Conservation (phyloP, 192 early-diverging fungal species). For the Piromyces sp. region DNA sequence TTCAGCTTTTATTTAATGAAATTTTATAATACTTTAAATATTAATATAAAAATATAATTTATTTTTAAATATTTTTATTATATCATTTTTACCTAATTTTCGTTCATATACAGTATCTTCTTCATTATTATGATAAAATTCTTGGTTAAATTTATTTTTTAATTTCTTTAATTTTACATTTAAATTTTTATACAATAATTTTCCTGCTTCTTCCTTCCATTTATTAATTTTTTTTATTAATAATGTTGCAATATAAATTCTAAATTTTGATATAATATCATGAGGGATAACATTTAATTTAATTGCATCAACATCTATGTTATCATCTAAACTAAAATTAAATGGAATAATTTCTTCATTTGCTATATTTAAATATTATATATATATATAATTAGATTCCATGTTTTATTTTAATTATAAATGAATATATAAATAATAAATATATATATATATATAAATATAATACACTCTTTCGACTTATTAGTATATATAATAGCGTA, state of each 20-base stretch:
- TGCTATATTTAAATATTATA: not conserved
- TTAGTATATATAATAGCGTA: not conserved
- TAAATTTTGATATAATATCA: not conserved
- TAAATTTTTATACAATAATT: not conserved
- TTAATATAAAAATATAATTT: too few species aligned
- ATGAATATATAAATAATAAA: too few species aligned
- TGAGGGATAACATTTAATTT: not conserved
- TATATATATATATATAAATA: too few species aligned
- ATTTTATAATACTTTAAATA: too few species aligned
- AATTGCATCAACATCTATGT: not conserved
- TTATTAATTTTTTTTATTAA: not conserved
- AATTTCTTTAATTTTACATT: not conserved
- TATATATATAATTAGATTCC: too few species aligned
- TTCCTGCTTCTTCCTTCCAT: not conserved
- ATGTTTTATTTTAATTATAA: too few species aligned
- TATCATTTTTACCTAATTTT: not conserved
- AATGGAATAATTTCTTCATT: not conserved
- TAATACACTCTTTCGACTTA: not conserved
- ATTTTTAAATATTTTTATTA: too few species aligned
- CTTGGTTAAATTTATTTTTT: not conserved
- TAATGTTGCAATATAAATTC: not conserved
- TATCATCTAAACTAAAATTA: not conserved
- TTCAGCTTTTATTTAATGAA: not conserved
- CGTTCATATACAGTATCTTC: not conserved
- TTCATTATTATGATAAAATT: not conserved